Percentiles rank a stretch among this genome's conserved stretches.
These are phyloP conservation scores for Teunomyces panamensis DNA, from an alignment of 805 yeast species.

Conservation along the genomic window DNA sequence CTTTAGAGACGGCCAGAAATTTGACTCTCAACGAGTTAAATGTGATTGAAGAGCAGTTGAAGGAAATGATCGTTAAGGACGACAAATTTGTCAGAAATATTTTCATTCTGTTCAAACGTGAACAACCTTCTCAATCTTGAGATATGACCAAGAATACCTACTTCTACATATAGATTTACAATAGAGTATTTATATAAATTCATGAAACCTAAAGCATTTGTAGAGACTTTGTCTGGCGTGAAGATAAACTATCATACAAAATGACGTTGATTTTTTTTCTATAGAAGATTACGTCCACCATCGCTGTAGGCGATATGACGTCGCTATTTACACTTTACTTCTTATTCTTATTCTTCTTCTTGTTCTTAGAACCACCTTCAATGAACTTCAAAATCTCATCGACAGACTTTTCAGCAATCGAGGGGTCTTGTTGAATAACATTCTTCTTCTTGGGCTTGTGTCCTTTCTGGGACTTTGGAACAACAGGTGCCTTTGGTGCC, in stretches of 20 bases:
- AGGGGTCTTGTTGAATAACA: slow-evolving; percentile 40
- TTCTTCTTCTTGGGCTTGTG: slow-evolving; percentile 18
- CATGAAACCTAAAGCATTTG: no score
- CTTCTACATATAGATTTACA: not conserved
- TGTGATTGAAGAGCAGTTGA: slow-evolving; percentile 30
- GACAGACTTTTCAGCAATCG: slow-evolving; percentile 60
- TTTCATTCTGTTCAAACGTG: slow-evolving; percentile 33
- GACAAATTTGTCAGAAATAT: slow-evolving; percentile 45
- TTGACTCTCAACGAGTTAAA: slow-evolving; percentile 22
- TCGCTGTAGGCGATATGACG: not conserved
- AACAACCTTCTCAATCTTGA: not conserved
- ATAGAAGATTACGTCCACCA: not conserved
- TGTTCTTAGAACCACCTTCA: slow-evolving; percentile 45
- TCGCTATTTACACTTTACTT: slow-evolving; percentile 2
- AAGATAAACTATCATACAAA: no score
- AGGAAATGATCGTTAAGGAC: slow-evolving; percentile 30
- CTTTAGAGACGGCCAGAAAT: slow-evolving; percentile 29
- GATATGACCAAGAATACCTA: not conserved
- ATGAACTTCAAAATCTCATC: slow-evolving; percentile 73
- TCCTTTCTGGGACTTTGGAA: slow-evolving; percentile 10
- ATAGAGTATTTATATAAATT: not conserved
- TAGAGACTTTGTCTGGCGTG: no score
- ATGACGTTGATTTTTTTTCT: not conserved
- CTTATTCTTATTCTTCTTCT: slow-evolving; percentile 9
- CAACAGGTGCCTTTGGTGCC: not conserved